Evolutionary conservation across 495 filamentous ascomycete species (phyloP), one percentile per base, ranked within the genome.

Genomic region (Penicillium argentinense): DNA sequence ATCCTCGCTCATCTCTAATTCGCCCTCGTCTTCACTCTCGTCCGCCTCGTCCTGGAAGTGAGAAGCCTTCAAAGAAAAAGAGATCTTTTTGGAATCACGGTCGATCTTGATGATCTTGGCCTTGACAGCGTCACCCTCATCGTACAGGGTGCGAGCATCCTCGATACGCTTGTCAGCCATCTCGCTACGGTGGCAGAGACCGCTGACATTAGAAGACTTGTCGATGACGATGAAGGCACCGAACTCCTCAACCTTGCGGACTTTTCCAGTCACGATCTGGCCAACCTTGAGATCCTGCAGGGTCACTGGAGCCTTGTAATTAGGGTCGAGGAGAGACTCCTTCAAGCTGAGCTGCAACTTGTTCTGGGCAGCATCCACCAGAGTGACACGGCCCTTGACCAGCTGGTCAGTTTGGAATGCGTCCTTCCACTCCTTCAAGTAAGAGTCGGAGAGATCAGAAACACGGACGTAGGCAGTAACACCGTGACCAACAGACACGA

Each of bases 341-440:
- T 91, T 96, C 64, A 98, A 66, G 53, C 82, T 93, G 77, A 98
- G 78, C 61, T 93, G 88, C 30, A 95, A 56, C 56, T 87, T 87
- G 45, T 82, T 79, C n/a, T 82, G 63, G 42, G 67, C 68, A 9
- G 69, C 45, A 49, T 95, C 82, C 4, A 88, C 77, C 3, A 78
- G 63, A 18, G 86, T 82, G 56, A 98, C 74, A 36, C 88, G 88
- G 38, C 89, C 93, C 66, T 85, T 91, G 21, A 98, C 88, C 13
- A 98, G 75, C 64, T 97, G 89, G 57, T 89, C 88, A 25, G 87
- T 67, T 51, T 92, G 80, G 70, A 89, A 96, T 12, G 80, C 67
- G n/a, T 85, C 77, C 71, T 95, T 95, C 93, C 93, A 98, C 37
- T 97, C 89, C 66, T 97, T 97, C 55, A 97, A 73, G 61, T 81